Base-by-base conservation (phyloP, 116 monocot species). In the Iris pallida region DNA sequence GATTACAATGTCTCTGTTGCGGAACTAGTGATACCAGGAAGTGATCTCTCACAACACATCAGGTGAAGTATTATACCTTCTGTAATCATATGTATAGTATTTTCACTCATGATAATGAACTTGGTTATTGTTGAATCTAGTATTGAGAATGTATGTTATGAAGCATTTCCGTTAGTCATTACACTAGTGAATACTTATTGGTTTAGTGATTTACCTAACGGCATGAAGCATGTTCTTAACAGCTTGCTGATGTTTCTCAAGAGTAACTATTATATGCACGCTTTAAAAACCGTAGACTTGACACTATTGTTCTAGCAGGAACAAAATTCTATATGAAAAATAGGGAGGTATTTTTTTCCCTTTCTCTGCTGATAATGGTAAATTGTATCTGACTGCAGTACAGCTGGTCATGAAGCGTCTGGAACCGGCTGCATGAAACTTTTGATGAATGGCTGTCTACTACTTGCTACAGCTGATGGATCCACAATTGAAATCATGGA, bases 1-100 rank as follows among this genome's bases (percentile, higher is more conserved):
- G 74, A 79, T 59, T 79, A 79, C 64, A 74, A 74, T 59, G 79
- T 79, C 10, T 79, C 79, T 51, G 74, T 79, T 57, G 79, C 79
- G 13, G 79, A 79, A 59, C 46, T 79, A 15, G 70, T 79, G 47
- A 74, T 79, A 49, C 79, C 79, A 57, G 79, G 79, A 71, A 70
- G 69, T 54, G 79, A 79, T 63, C 74, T 79, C 45, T 79, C 79
- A 43, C 74, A 79, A 44, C 79, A 79, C 44, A 67, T 68, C 20
- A 69, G 66, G 66, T 66, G 8, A 0, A 6, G 57, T 7, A 57
- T 8, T 6, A 30, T 30, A 30, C 3, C 30, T 30, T 30, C 3
- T 3, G 30, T 30, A 30, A 30, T 30, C 30, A 30, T 30, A 30
- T 30, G 30, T 30, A 0, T 30, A 30, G 30, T 30, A 30, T 30